phyloP scores from a whole-genome alignment of 2,329 filamentous ascomycete genomes.

The Zymoseptoria ardabiliae region DNA sequence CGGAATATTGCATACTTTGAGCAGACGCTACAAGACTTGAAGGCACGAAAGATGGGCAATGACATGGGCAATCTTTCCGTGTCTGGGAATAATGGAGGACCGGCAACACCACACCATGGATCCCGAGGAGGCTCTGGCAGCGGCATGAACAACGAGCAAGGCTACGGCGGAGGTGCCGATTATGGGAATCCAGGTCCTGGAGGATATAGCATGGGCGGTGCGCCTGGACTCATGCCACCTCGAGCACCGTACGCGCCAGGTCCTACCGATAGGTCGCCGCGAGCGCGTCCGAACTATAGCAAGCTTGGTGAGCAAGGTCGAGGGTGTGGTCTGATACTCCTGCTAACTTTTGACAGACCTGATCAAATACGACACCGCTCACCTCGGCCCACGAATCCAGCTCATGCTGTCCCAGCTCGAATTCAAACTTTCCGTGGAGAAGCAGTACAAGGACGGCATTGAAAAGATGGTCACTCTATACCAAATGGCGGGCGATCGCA shows the following conservation, averaged over 20 bases:
- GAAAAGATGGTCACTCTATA: constrained; percentile 99
- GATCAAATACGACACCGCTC: constrained; percentile 95
- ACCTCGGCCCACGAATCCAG: constrained; percentile 94
- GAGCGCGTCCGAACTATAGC: constrained; percentile 80
- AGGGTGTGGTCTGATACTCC: not conserved
- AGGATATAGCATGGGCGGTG: constrained; percentile 54
- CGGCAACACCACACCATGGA: constrained; percentile 28
- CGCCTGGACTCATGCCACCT: constrained; percentile 70
- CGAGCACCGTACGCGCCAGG: constrained; percentile 70
- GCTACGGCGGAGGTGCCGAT: constrained; percentile 47
- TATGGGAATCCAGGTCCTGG: constrained; percentile 52
- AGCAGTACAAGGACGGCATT: constrained; percentile 97
- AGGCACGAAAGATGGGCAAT: constrained; percentile 67
- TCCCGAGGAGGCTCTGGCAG: constrained; percentile 41
- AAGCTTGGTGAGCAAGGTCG: constrained; percentile 69
- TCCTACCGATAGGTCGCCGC: constrained; percentile 60
- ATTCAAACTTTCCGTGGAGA: constrained; percentile 97
- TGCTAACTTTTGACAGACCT: constrained; percentile 57
- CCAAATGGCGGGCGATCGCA: constrained; percentile 92
- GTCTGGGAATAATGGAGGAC: constrained; percentile 40
- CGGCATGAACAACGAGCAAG: constrained; percentile 39
- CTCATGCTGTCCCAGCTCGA: constrained; percentile 98
- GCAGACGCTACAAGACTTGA: constrained; percentile 79
- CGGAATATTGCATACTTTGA: constrained; percentile 95
- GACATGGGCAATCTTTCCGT: constrained; percentile 62